Evolutionary conservation across 2,329 filamentous ascomycete species (phyloP), one percentile per base, ranked within the genome.

Genomic region (Aurifilum marmelostoma): DNA sequence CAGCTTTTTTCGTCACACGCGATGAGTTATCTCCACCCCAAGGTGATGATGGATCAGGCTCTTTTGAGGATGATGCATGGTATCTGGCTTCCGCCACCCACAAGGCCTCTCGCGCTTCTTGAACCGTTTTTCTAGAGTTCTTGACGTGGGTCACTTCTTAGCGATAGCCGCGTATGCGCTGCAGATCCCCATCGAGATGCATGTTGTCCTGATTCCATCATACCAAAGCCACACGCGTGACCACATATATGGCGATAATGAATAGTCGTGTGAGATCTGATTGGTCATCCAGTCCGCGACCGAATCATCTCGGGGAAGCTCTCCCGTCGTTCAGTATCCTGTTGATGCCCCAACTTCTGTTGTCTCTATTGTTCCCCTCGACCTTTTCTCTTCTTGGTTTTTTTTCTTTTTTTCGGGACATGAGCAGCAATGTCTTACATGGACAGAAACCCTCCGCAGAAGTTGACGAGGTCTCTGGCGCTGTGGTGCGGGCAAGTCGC

Each of bases 1-100:
- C 9, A 75, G 73, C 34, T 34, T 37, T 56, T 65, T 39, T 67
- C 54, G 54, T 70, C 65, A 67, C 70, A 67, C 58, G 14, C 18
- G 52, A 34, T 59, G 52, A 66, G n/a, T n/a, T 16, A 34, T 59
- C 14, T 59, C 56, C 56, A 59, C 56, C 2, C 54, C 18, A 4
- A 12, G 9, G 32, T 47, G 43, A 47, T n/a, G 8, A 8, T 8
- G 43, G 21, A 37, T 29, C 34, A 8, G 21, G 56, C 56, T 29
- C 27, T 37, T 34, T 9, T n/a, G 32, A 21, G 18, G 18, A 18
- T 32, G 29, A 3, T 37, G 27, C 34, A 34, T 34, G 8, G 34
- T 34, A 32, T 58, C 50, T 58, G n/a, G n/a, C n/a, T n/a, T n/a
- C n/a, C n/a, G n/a, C 29, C 34, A 37, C 9, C 34, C 34, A 1